Conservation (phyloP, 257 asterid species). For the Nemophila menziesii region DNA sequence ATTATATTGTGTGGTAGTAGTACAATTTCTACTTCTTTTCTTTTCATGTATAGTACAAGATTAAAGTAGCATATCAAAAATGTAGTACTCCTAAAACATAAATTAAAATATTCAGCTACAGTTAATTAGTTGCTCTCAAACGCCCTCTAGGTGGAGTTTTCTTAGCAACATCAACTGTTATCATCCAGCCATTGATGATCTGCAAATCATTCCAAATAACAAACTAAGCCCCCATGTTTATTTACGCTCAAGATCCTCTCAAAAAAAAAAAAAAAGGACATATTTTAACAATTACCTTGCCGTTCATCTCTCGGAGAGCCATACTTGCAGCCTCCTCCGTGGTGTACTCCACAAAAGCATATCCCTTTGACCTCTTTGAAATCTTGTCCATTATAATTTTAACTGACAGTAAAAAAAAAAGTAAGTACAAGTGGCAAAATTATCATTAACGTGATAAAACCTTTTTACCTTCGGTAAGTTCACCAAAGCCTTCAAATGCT, state of each 20-base stretch:
- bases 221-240: slow-evolving; percentile 7
- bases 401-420: slow-evolving; percentile 30
- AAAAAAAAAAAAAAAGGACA: no score
- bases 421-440: background rate
- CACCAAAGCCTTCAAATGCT: slow-evolving; percentile 85
- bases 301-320: slow-evolving; percentile 87
- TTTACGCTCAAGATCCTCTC: no score
- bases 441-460: background rate
- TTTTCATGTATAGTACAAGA: no score
- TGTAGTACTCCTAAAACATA: no score
- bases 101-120: no score
- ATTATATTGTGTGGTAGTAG: no score
- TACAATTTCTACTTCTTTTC: no score
- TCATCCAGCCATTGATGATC: slow-evolving; percentile 99
- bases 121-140: slow-evolving; percentile 31
- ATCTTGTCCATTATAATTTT: slow-evolving; percentile 95
- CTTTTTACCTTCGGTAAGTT: slow-evolving; percentile 60
- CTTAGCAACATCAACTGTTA: slow-evolving; percentile 82
- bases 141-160: slow-evolving; percentile 54
- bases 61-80: no score
- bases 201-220: slow-evolving; percentile 17
- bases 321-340: slow-evolving; percentile 73
- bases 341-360: slow-evolving; percentile 78
- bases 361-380: slow-evolving; percentile 94
- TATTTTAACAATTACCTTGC: slow-evolving; percentile 56